Evolutionary conservation across 768 basidiomycete genomes (phyloP), one percentile per base, ranked within the genome.

Genomic region (Tulasnella sp.): DNA sequence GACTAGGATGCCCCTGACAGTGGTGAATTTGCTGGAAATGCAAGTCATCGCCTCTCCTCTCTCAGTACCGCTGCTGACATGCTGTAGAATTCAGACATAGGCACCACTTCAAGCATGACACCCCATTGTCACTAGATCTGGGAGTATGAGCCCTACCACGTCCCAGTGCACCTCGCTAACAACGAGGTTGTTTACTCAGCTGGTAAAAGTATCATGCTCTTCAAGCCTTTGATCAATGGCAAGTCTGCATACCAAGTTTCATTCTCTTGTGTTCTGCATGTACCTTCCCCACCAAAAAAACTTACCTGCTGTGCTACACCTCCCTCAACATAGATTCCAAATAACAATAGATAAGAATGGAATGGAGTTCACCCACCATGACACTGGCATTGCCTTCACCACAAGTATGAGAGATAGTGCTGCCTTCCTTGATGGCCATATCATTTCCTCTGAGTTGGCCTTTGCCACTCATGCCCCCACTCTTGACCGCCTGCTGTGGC

Each of bases 71-170:
- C n/a, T 43, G 31, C 31, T 54, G 53, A 54, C 34, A 21, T 3
- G 2, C 53, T 66, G 49, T 70, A 68, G 68, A 70, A 65, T 51
- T 59, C 63, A 54, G 70, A 72, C 64, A 70, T 68, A 63, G 70
- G 69, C 29, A 69, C 70, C 62, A 68, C 70, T 60, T 63, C 65
- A 59, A 67, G 70, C 65, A 72, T 71, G 70, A 69, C 68, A 2
- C 67, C 70, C 15, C 68, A 71, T 61, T 61, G 65, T 3, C 51
- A 67, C 42, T 71, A 67, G 69, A 66, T 72, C 56, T 53, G 42
- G 17, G 59, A 60, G n/a, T 65, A 65, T 58, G 31, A 15, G 11
- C 62, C 66, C 2, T 56, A 60, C 52, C 30, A 43, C 24, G 60
- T 69, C 2, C 61, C 66, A 29, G 64, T 71, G 17, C 59, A 63